These are phyloP conservation scores for Vigna reflexopilosa DNA, from an alignment of 306 rosid species.

Conservation along the genomic window DNA sequence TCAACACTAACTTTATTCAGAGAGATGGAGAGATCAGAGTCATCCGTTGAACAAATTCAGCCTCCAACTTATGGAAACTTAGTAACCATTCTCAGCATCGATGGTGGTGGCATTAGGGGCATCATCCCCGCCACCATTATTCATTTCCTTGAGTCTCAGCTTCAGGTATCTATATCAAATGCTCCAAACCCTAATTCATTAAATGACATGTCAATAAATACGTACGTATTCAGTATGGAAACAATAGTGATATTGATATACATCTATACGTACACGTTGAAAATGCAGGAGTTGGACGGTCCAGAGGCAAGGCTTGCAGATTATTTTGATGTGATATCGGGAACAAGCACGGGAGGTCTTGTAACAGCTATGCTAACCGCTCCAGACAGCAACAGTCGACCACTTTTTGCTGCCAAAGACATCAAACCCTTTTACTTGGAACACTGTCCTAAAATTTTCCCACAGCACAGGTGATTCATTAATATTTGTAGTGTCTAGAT, in stretches of 20 bases:
- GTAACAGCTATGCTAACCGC: slow-evolving; percentile 71
- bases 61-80: slow-evolving; percentile 72
- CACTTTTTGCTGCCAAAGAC: slow-evolving; percentile 69
- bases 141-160: slow-evolving; percentile 64
- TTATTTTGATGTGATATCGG: slow-evolving; percentile 74
- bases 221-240: no score
- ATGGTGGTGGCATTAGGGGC: slow-evolving; percentile 78
- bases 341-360: slow-evolving; percentile 81
- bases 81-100: slow-evolving; percentile 71
- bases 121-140: slow-evolving; percentile 70
- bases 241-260: no score
- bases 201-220: no score
- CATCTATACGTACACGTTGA: not conserved
- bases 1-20: not conserved
- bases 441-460: slow-evolving; percentile 65
- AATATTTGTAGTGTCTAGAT: not conserved
- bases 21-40: slow-evolving; percentile 40
- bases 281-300: slow-evolving; percentile 65
- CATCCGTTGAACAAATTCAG: slow-evolving; percentile 41
- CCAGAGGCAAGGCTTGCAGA: slow-evolving; percentile 75
- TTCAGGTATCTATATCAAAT: slow-evolving; percentile 58
- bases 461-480: slow-evolving; percentile 37
- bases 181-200: not conserved
- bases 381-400: slow-evolving; percentile 61
- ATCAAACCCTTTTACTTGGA: slow-evolving; percentile 62